Percentiles rank a stretch among this genome's conserved stretches.
Conservation (phyloP, 2,329 filamentous ascomycete genomes). For the Pyrenophora teres region DNA sequence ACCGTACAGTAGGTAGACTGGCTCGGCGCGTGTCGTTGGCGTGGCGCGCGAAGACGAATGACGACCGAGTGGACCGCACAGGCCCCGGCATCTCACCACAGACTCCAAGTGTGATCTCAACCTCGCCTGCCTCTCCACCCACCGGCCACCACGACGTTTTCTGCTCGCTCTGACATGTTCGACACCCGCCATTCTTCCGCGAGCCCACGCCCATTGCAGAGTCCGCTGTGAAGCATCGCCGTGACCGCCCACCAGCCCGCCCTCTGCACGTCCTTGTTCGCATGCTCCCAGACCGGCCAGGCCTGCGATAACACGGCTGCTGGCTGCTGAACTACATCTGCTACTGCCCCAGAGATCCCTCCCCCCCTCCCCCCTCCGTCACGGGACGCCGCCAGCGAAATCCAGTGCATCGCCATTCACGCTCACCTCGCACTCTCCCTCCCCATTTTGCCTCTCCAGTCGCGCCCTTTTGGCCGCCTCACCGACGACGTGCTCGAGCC, state of each 20-base stretch:
- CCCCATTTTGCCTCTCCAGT: background rate
- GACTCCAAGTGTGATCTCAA: constrained; percentile 25
- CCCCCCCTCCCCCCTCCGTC: constrained; percentile 22
- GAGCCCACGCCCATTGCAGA: constrained; percentile 15
- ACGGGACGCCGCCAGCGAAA: constrained; percentile 13
- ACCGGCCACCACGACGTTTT: constrained; percentile 15
- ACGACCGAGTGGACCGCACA: constrained; percentile 19
- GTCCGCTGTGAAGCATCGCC: background rate
- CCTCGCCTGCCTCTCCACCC: constrained; percentile 19
- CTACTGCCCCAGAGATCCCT: constrained; percentile 4
- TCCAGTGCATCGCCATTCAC: constrained; percentile 16
- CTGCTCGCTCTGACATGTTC: constrained; percentile 18
- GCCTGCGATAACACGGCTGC: constrained; percentile 28
- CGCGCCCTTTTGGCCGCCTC: constrained; percentile 18
- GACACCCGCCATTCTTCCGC: constrained; percentile 28
- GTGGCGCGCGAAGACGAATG: constrained; percentile 11
- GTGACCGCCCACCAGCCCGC: background rate
- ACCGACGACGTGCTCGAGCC: constrained; percentile 18
- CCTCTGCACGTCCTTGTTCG: constrained; percentile 1
- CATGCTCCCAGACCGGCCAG: constrained; percentile 20
- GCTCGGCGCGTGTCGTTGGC: background rate
- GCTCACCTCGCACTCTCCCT: constrained; percentile 7
- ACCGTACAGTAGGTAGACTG: too few relatives aligned
- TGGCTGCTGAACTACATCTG: too few relatives aligned
- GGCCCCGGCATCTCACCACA: constrained; percentile 22